Base-by-base conservation (phyloP, 192 early-diverging fungal species). In the Coemansia pectinata region DNA sequence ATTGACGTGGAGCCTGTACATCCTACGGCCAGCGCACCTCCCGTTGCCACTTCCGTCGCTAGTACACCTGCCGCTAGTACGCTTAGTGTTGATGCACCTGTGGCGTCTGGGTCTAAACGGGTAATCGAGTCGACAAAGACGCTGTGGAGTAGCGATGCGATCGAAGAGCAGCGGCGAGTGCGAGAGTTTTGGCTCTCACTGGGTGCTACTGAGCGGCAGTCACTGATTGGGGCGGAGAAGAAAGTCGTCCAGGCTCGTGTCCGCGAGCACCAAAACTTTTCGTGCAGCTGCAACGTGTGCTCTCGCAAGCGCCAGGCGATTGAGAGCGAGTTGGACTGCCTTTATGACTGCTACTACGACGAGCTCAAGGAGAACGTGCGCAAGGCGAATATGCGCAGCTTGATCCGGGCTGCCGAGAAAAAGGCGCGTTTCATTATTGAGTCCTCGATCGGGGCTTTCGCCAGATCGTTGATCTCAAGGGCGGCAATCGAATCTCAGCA, bases 301-400 rank as follows among this genome's bases (percentile, higher is more conserved):
- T 71, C 82, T 25, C 77, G 82, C 45, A 78, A 79, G 66, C 77
- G 77, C 15, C 68, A 78, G 50, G 77, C 77, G 7, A 84, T 84
- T 14, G 82, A 78, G 65, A 53, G 53, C 39, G 82, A 84, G 74
- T 73, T 84, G 9, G 65, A 75, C 39, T 68, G 61, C 21, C 50
- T 84, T 19, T 84, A 84, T 52, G 76, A 85, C 40, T 66, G 66
- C 63, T 83, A 83, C 63, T 72, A 66, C 47, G 67, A 74, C 11
- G 68, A 70, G 58, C 72, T 83, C 38, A 60, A 75, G 44, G 69
- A 71, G 63, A 83, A 71, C 38, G 73, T 65, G 39, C 69, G 69
- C 21, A 73, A 62, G 27, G 77, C 48, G 47, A 70, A 63, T 7
- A 66, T 79, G 69, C 72, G 77, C 50, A 45, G 52, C n/a, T 40